Evolutionary conservation across 371 early-diverging fungal species (phyloP).

Genomic region (Quaeritorhiza haematococci): DNA sequence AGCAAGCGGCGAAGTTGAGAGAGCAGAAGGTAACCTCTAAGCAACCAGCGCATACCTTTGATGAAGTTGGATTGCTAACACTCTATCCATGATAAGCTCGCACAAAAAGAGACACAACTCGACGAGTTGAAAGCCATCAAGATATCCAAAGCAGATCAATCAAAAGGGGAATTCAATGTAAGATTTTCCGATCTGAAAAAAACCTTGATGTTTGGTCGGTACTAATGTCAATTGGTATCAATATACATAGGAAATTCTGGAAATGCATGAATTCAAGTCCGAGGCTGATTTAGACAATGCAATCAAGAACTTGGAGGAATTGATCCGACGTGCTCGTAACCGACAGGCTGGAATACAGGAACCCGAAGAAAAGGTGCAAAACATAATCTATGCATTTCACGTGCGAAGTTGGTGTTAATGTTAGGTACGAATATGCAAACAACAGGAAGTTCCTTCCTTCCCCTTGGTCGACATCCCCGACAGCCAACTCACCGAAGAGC

Average conservation of each 20-base stretch:
- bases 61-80: background rate
- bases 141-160: slow-evolving; percentile 2
- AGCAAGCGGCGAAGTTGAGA: slow-evolving; percentile 72
- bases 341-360: slow-evolving; percentile 78
- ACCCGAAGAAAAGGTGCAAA: slow-evolving; percentile 56
- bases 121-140: slow-evolving; percentile 19
- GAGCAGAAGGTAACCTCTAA: slow-evolving; percentile 63
- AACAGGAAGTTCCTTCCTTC: slow-evolving; percentile 64
- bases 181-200: background rate
- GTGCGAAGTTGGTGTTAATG: background rate
- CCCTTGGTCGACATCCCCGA: slow-evolving; percentile 76
- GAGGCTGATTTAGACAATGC: slow-evolving; percentile 70
- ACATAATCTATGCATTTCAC: background rate
- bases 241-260: slow-evolving; percentile 26
- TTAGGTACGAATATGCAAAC: background rate
- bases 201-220: background rate
- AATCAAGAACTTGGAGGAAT: slow-evolving; percentile 61
- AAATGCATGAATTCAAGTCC: slow-evolving; percentile 60
- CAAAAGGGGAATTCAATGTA: background rate
- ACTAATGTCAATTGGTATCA: background rate
- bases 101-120: slow-evolving; percentile 33
- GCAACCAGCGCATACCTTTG: background rate
- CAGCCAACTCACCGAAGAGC: slow-evolving; percentile 67
- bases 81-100: slow-evolving; percentile 6
- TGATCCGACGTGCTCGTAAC: slow-evolving; percentile 68